Conservation (phyloP, 306 rosid species). For the Quercus agrifolia region DNA sequence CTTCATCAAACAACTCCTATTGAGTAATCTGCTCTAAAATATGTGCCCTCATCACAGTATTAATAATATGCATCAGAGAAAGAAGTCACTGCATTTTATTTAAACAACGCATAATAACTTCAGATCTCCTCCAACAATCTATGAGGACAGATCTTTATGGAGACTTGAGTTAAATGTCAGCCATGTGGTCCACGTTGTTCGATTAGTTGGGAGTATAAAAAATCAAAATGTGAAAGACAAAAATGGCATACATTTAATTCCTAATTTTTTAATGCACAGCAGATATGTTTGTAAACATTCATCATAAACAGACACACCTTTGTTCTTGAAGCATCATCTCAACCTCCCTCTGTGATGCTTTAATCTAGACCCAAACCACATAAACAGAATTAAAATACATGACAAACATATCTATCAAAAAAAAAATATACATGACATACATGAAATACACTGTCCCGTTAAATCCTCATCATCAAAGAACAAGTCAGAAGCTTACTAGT, state of each 20-base stretch:
- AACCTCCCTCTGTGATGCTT: conserved; percentile 79
- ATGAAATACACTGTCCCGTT: background rate
- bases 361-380: conserved; percentile 55
- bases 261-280: conserved; percentile 12
- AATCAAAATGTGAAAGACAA: background rate
- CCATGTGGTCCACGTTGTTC: background rate
- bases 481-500: background rate
- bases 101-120: background rate
- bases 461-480: conserved; percentile 5
- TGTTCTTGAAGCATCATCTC: conserved; percentile 81
- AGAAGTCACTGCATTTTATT: background rate
- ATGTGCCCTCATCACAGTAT: background rate
- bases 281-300: conserved; percentile 9
- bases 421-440: background rate
- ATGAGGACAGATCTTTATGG: background rate
- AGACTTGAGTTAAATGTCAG: background rate
- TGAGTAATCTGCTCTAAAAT: background rate
- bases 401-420: background rate
- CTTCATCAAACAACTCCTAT: background rate
- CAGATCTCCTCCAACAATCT: background rate
- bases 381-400: conserved; percentile 11
- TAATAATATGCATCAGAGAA: background rate
- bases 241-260: background rate
- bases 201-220: background rate
- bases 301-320: conserved; percentile 54